phyloP scores from a whole-genome alignment of 768 basidiomycete genomes.

The Vararia minispora region DNA sequence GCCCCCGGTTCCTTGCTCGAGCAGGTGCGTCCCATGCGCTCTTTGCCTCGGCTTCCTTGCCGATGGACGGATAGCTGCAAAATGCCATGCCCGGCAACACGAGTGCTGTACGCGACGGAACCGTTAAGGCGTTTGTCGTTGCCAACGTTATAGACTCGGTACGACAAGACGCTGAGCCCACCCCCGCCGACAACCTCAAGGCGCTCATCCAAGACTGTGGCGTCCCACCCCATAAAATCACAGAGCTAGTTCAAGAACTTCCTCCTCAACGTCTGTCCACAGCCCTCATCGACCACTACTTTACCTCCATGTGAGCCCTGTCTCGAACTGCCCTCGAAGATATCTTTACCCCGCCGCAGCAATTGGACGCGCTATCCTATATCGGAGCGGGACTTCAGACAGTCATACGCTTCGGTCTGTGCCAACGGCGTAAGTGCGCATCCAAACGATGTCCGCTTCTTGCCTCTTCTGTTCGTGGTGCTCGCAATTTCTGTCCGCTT shows the following conservation, averaged over 20 bases:
- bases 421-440: conserved; percentile 54
- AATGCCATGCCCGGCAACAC: conserved; percentile 33
- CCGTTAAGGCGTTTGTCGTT: conserved; percentile 18
- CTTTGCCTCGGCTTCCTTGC: background rate
- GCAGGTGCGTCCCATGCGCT: conserved; percentile 36
- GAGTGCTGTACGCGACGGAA: conserved; percentile 17
- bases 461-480: conserved; percentile 90
- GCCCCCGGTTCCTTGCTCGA: conserved; percentile 71
- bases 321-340: conserved; percentile 9
- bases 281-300: conserved; percentile 76
- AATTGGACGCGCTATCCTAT: conserved; percentile 94
- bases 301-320: conserved; percentile 48
- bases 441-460: conserved; percentile 69
- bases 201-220: conserved; percentile 88
- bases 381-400: conserved; percentile 73
- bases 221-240: conserved; percentile 81
- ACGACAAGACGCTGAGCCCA: conserved; percentile 29
- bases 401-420: conserved; percentile 54
- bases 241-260: conserved; percentile 80
- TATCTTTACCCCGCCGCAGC: conserved; percentile 26
- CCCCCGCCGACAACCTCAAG: conserved; percentile 74
- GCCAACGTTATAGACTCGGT: conserved; percentile 31
- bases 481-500: conserved; percentile 79
- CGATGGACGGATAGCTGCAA: conserved; percentile 31
- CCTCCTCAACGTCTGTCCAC: conserved; percentile 69